Conservation (phyloP, 2,329 filamentous ascomycete species). For the Aspergillus piperis region DNA sequence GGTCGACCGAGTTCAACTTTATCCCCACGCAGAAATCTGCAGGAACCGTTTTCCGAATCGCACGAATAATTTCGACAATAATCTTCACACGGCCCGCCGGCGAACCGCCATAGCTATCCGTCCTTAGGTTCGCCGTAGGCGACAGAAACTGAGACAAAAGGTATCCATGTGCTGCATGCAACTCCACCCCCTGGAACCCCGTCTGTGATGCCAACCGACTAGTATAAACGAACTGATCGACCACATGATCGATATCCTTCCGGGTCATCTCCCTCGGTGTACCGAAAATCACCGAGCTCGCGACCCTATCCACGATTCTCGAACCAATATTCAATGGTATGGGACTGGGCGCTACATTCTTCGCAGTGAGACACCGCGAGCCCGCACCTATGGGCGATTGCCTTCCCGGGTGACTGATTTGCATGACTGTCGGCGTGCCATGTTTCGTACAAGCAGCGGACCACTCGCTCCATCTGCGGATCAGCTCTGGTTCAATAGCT, state of each 20-base stretch:
- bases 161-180: slow-evolving; percentile 52
- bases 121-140: slow-evolving; percentile 37
- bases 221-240: slow-evolving; percentile 52
- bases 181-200: slow-evolving; percentile 28
- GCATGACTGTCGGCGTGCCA: slow-evolving; percentile 39
- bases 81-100: slow-evolving; percentile 42
- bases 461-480: slow-evolving; percentile 7
- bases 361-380: slow-evolving; percentile 24
- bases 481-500: background rate
- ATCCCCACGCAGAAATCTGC: slow-evolving; percentile 42
- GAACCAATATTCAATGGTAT: slow-evolving; percentile 6
- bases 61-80: slow-evolving; percentile 41
- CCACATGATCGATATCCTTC: slow-evolving; percentile 53
- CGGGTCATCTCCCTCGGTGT: slow-evolving; percentile 56
- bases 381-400: slow-evolving; percentile 40
- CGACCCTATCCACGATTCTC: background rate
- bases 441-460: slow-evolving; percentile 20
- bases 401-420: slow-evolving; percentile 41
- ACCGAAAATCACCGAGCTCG: slow-evolving; percentile 32
- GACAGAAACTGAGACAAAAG: slow-evolving; percentile 37
- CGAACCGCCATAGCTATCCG: slow-evolving; percentile 46
- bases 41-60: slow-evolving; percentile 40
- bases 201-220: slow-evolving; percentile 48
- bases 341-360: slow-evolving; percentile 25
- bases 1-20: slow-evolving; percentile 50